These are phyloP conservation scores for Acorus gramineus DNA, from an alignment of 106 monocot genomes.

Conservation along the genomic window DNA sequence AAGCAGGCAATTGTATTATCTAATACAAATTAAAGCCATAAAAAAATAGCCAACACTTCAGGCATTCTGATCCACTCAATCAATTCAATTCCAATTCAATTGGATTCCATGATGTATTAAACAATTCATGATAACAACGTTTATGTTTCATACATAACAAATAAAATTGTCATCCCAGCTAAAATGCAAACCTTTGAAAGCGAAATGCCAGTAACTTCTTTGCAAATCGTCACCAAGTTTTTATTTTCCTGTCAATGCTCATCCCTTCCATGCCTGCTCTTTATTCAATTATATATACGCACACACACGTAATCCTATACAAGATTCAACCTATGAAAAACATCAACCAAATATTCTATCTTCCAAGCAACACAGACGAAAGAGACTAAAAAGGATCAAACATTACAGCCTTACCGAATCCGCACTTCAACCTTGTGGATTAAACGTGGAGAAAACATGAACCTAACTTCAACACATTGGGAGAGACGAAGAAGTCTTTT, in stretches of 20 bases:
- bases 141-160: neutral
- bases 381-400: neutral
- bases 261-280: constrained; percentile 26
- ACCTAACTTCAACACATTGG: constrained; percentile 64
- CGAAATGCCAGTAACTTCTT: constrained; percentile 61
- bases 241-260: constrained; percentile 57
- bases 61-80: too few species aligned
- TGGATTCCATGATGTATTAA: too few species aligned
- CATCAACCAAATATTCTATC: neutral
- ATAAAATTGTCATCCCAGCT: neutral
- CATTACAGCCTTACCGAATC: constrained; percentile 7
- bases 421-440: constrained; percentile 23
- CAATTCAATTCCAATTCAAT: too few species aligned
- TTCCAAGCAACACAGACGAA: neutral
- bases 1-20: too few species aligned
- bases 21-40: too few species aligned
- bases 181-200: constrained; percentile 67
- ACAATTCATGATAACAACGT: too few species aligned
- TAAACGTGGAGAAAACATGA: constrained; percentile 81
- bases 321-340: constrained; percentile 64
- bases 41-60: too few species aligned
- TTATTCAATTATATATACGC: constrained; percentile 58
- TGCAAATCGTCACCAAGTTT: constrained; percentile 78
- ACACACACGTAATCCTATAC: constrained; percentile 84
- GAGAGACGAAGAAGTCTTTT: constrained; percentile 53